Percentiles rank a stretch among this genome's conserved stretches.
Conservation (phyloP, 1,284 basidiomycete genomes). For the Anthracocystis walkeri region DNA sequence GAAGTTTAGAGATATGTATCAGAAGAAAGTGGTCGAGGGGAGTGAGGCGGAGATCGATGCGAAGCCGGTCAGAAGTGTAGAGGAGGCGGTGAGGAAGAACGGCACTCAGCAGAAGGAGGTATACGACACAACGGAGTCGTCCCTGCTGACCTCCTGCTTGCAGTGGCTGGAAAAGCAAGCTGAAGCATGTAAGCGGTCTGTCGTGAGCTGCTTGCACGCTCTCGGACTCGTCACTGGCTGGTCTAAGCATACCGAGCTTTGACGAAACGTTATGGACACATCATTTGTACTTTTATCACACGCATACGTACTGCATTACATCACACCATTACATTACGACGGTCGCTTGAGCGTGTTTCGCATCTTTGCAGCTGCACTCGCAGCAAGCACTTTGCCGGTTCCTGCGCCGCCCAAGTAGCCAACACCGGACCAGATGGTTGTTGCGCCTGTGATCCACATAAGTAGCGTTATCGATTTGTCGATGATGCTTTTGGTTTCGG, state of each 20-base stretch:
- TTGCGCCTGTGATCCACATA: slow-evolving; percentile 86
- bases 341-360: slow-evolving; percentile 2
- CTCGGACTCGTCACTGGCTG: slow-evolving; percentile 23
- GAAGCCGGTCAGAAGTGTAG: neutral
- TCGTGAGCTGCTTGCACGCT: slow-evolving; percentile 28
- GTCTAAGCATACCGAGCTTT: slow-evolving; percentile 31
- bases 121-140: neutral
- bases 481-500: slow-evolving; percentile 15
- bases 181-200: slow-evolving; percentile 28
- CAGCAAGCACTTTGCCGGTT: slow-evolving; percentile 26
- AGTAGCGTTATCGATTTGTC: slow-evolving; percentile 60
- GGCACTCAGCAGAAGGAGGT: neutral
- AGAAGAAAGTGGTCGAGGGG: slow-evolving; percentile 19
- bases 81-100: neutral
- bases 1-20: slow-evolving; percentile 64
- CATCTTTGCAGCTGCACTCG: slow-evolving; percentile 8
- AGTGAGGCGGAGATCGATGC: neutral
- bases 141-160: neutral
- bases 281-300: slow-evolving; percentile 18
- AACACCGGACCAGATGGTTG: slow-evolving; percentile 91
- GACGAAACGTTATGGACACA: neutral
- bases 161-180: slow-evolving; percentile 24
- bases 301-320: slow-evolving; percentile 3
- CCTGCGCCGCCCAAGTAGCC: slow-evolving; percentile 76
- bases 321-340: slow-evolving; percentile 1